These are phyloP conservation scores for Kregervanrija delftensis DNA, from an alignment of 805 yeast species.

Conservation along the genomic window DNA sequence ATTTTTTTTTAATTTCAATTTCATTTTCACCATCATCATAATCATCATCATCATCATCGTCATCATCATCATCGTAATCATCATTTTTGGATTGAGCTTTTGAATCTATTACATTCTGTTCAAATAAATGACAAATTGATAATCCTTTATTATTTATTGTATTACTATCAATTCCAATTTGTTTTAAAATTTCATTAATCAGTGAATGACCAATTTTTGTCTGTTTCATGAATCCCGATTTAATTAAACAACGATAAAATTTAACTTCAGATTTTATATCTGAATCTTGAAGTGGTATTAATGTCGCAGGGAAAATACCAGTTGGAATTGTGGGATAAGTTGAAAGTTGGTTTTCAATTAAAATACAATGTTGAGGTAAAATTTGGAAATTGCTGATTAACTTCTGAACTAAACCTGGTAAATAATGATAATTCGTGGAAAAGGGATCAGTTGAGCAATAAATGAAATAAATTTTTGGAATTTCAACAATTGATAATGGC, in stretches of 20 bases:
- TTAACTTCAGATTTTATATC: slow-evolving; percentile 27
- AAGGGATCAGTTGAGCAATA: slow-evolving; percentile 33
- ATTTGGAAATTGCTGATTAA: slow-evolving; percentile 35
- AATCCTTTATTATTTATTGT: slow-evolving; percentile 4
- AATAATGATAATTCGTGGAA: slow-evolving; percentile 35
- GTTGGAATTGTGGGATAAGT: slow-evolving; percentile 35
- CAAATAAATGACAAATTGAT: slow-evolving; percentile 23
- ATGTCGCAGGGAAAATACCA: slow-evolving; percentile 31
- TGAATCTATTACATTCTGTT: slow-evolving; percentile 16
- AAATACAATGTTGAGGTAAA: slow-evolving; percentile 37
- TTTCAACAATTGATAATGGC: slow-evolving; percentile 1
- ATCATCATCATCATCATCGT: too few relatives aligned
- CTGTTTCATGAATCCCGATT: slow-evolving; percentile 45
- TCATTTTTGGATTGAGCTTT: neutral
- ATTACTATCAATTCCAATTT: slow-evolving; percentile 1
- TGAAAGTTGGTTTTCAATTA: slow-evolving; percentile 35
- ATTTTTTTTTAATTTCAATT: too few relatives aligned
- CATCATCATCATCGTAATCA: too few relatives aligned
- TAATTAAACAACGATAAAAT: slow-evolving; percentile 40
- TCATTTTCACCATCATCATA: too few relatives aligned
- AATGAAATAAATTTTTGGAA: slow-evolving; percentile 35
- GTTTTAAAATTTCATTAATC: slow-evolving; percentile 15
- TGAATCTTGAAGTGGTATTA: slow-evolving; percentile 31
- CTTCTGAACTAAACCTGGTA: slow-evolving; percentile 35
- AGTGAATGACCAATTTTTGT: slow-evolving; percentile 16